A percentile compares a stretch with the other conserved stretches of the same genome.
Conservation (phyloP, 805 yeast species). For the Candida railenensis region DNA sequence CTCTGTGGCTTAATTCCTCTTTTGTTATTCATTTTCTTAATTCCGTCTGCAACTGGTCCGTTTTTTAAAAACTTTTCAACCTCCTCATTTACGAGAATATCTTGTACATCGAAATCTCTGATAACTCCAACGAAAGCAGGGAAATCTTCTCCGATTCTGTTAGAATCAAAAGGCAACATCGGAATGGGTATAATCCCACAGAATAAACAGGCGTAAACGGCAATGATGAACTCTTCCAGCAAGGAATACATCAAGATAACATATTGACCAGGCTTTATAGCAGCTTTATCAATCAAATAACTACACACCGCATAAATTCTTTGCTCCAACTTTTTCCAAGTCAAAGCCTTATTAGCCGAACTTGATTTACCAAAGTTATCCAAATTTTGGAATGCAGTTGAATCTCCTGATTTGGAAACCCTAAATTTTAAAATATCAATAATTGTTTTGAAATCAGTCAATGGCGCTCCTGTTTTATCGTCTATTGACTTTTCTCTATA, state of each 20-base stretch:
- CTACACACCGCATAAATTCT: slow-evolving; percentile 73
- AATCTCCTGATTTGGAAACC: slow-evolving; percentile 70
- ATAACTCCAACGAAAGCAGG: slow-evolving; percentile 62
- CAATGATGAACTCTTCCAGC: slow-evolving; percentile 81
- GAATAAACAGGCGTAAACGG: slow-evolving; percentile 81
- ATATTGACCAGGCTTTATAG: slow-evolving; percentile 63
- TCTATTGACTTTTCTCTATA: slow-evolving; percentile 74
- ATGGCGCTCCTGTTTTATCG: slow-evolving; percentile 69
- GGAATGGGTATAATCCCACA: slow-evolving; percentile 81
- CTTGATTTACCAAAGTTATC: slow-evolving; percentile 35
- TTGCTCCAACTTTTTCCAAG: slow-evolving; percentile 81
- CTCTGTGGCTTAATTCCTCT: slow-evolving; percentile 42
- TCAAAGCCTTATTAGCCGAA: slow-evolving; percentile 28
- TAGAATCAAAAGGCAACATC: slow-evolving; percentile 65
- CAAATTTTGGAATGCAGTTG: slow-evolving; percentile 62
- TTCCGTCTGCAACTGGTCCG: slow-evolving; percentile 59
- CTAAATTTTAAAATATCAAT: slow-evolving; percentile 79
- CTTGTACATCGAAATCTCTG: slow-evolving; percentile 67
- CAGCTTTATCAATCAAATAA: slow-evolving; percentile 66
- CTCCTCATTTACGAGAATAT: slow-evolving; percentile 76
- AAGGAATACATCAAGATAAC: slow-evolving; percentile 83
- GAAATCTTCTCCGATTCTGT: slow-evolving; percentile 70
- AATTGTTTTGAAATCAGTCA: slow-evolving; percentile 70
- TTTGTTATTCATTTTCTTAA: slow-evolving; percentile 47
- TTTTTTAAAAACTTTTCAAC: slow-evolving; percentile 67